A percentile compares a stretch with the other conserved stretches of the same genome.
These are phyloP conservation scores for Xylaria grammica DNA, from an alignment of 495 filamentous ascomycete genomes.

Conservation along the genomic window DNA sequence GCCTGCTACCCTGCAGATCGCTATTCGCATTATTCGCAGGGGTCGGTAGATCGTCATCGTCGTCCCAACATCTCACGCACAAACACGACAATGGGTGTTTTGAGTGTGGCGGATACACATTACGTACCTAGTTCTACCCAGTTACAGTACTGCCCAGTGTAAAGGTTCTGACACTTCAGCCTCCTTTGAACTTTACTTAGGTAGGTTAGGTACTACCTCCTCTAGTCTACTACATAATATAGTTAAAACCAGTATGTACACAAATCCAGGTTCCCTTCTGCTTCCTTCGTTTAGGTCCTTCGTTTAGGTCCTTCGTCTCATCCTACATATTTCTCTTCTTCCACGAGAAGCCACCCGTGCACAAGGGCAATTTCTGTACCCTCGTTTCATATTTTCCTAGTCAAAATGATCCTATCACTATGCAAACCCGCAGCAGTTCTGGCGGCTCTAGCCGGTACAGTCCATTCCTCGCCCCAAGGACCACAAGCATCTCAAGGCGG, in stretches of 20 bases:
- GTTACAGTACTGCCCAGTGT: neutral
- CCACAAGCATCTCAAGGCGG: constrained; percentile 31
- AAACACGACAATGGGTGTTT: neutral
- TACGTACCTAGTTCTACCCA: constrained; percentile 2
- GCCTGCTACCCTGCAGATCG: constrained; percentile 15
- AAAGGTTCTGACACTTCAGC: neutral
- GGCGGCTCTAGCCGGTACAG: constrained; percentile 33
- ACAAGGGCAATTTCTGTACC: neutral
- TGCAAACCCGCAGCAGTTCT: constrained; percentile 25
- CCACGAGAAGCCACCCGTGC: neutral
- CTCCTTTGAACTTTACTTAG: too few relatives aligned
- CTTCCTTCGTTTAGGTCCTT: neutral
- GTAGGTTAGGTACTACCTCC: too few relatives aligned
- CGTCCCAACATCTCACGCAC: neutral
- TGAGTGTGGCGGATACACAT: neutral
- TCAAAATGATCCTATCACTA: constrained; percentile 36
- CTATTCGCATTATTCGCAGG: neutral
- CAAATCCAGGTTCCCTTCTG: neutral
- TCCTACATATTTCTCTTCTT: neutral
- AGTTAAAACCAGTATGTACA: neutral
- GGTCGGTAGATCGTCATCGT: neutral
- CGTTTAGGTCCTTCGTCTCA: neutral
- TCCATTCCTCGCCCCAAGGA: too few relatives aligned
- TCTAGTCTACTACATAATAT: too few relatives aligned
- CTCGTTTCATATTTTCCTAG: constrained; percentile 13